Evolutionary conservation across 2,329 filamentous ascomycete genomes (phyloP).

Genomic region (Penicillium sp.): DNA sequence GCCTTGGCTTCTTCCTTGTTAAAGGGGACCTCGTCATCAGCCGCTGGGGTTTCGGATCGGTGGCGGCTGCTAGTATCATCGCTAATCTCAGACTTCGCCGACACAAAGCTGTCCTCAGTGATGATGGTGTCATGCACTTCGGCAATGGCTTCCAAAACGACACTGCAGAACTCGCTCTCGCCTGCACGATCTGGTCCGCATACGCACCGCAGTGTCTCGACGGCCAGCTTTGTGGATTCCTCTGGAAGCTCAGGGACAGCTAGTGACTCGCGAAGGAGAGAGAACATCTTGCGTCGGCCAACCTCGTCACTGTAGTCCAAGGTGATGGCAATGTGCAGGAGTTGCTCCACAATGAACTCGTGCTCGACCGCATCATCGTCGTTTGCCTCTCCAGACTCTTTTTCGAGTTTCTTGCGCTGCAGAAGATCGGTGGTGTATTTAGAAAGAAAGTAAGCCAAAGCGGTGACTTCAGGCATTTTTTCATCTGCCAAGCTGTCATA

Average conservation of each 20-base stretch:
- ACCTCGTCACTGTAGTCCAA: conserved; percentile 98
- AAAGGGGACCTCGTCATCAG: conserved; percentile 57
- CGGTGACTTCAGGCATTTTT: conserved; percentile 92
- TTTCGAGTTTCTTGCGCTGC: conserved; percentile 37
- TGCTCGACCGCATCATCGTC: conserved; percentile 84
- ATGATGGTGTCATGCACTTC: conserved; percentile 95
- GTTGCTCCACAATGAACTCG: conserved; percentile 93
- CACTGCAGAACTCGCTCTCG: conserved; percentile 50
- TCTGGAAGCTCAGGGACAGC: conserved; percentile 86
- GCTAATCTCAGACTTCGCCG: conserved; percentile 80
- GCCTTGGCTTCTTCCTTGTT: conserved; percentile 65
- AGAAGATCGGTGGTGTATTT: conserved; percentile 64
- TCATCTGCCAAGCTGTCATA: conserved; percentile 77
- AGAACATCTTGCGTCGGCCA: conserved; percentile 92
- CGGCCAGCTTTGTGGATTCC: conserved; percentile 81
- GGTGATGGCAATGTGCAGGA: conserved; percentile 86
- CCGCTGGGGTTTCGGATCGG: conserved; percentile 42
- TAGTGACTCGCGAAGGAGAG: conserved; percentile 78
- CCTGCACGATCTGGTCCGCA: conserved; percentile 61
- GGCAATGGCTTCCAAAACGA: conserved; percentile 83
- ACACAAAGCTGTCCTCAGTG: conserved; percentile 82
- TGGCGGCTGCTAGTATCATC: conserved; percentile 55
- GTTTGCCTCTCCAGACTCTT: conserved; percentile 58
- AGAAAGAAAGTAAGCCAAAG: conserved; percentile 81
- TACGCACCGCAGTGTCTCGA: conserved; percentile 77